Percentiles rank a stretch among this genome's conserved stretches.
Conservation (phyloP, 768 basidiomycete genomes). For the Suillus placidus region DNA sequence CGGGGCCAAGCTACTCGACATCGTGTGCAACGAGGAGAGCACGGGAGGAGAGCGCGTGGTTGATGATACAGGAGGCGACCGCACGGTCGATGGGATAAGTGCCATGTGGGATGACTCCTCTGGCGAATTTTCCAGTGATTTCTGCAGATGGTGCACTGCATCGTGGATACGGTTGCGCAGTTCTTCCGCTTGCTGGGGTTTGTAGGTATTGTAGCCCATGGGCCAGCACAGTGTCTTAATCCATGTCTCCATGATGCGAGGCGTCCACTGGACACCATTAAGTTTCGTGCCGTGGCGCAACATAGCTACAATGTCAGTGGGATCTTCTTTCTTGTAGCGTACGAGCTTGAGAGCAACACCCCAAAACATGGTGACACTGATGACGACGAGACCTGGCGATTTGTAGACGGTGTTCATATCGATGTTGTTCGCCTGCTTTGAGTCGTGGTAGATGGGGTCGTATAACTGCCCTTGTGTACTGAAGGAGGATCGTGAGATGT, state of each 20-base stretch:
- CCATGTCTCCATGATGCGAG: conserved; percentile 57
- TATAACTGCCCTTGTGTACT: conserved; percentile 36
- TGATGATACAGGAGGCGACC: not conserved
- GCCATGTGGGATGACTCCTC: not conserved
- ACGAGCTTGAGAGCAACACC: conserved; percentile 73
- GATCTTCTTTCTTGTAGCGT: conserved; percentile 64
- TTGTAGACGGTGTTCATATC: conserved; percentile 58
- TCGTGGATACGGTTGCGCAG: conserved; percentile 56
- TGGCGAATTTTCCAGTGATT: conserved; percentile 20
- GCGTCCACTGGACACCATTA: conserved; percentile 58
- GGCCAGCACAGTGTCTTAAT: conserved; percentile 58
- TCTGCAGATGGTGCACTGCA: conserved; percentile 42
- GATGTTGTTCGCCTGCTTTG: conserved; percentile 54
- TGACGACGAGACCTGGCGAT: conserved; percentile 53
- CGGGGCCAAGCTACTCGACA: conserved; percentile 4
- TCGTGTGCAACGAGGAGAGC: not conserved
- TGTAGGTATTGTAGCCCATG: conserved; percentile 61
- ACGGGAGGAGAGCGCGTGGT: not conserved
- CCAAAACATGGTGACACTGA: conserved; percentile 74
- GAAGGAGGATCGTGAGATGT: conserved; percentile 10
- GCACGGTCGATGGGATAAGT: not conserved
- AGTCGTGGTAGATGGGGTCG: conserved; percentile 64
- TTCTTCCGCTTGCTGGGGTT: conserved; percentile 44
- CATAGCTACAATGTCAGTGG: conserved; percentile 66
- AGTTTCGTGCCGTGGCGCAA: conserved; percentile 60